A percentile compares a stretch with the other conserved stretches of the same genome.
These are phyloP conservation scores for Ceratobasidium sp. DNA, from an alignment of 1,284 basidiomycete genomes.

Conservation along the genomic window DNA sequence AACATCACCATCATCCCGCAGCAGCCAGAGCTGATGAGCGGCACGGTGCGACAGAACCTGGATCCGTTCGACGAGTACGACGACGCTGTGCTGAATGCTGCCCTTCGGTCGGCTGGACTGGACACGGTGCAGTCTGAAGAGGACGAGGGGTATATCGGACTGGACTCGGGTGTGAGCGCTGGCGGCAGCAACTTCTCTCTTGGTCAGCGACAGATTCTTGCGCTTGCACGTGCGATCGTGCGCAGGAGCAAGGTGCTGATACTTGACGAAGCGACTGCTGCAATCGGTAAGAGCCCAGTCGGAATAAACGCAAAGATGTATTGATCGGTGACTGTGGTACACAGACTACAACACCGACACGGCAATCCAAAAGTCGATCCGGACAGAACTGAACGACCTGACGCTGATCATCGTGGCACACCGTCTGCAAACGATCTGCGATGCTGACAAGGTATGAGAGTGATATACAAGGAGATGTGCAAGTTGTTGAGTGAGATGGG, in stretches of 20 bases:
- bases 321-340: no score
- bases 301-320: neutral
- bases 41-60: constrained; percentile 62
- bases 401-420: constrained; percentile 72
- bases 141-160: constrained; percentile 53
- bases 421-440: constrained; percentile 73
- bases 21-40: constrained; percentile 68
- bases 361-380: constrained; percentile 64
- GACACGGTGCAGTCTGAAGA: constrained; percentile 41
- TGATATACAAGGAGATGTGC: neutral
- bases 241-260: constrained; percentile 56
- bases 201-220: constrained; percentile 50
- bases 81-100: constrained; percentile 63
- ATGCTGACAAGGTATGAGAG: constrained; percentile 56
- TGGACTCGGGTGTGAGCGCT: constrained; percentile 55
- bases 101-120: constrained; percentile 55
- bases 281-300: constrained; percentile 42
- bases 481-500: no score
- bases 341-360: constrained; percentile 49
- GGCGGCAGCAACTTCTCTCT: constrained; percentile 45
- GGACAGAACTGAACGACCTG: constrained; percentile 61
- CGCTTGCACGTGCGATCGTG: no score
- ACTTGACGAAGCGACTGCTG: constrained; percentile 45
- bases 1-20: constrained; percentile 57
- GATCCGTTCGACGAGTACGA: constrained; percentile 78